A percentile compares a stretch with the other conserved stretches of the same genome.
Evolutionary conservation across 306 rosid genomes (phyloP).

Genomic region (Fragaria iinumae): DNA sequence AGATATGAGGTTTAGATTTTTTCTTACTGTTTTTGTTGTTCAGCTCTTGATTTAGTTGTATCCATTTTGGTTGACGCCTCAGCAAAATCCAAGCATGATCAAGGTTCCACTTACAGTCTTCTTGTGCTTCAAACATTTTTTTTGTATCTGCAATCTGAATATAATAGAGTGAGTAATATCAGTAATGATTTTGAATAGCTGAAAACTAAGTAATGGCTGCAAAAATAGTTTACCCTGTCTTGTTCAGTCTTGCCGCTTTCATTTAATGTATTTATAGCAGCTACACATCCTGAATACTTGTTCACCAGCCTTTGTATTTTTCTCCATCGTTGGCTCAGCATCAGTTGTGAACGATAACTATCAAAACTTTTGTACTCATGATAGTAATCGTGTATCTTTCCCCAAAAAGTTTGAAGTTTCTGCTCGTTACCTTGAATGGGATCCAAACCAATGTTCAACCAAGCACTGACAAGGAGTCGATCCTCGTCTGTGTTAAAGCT

Average conservation of each 20-base stretch:
- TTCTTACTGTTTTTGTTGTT: neutral
- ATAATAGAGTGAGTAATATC: too few relatives aligned
- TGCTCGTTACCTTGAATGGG: neutral
- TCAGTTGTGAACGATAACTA: neutral
- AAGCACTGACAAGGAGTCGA: neutral
- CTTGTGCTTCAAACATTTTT: too few relatives aligned
- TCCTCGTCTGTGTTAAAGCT: neutral
- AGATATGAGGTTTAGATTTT: too few relatives aligned
- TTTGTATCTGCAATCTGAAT: too few relatives aligned
- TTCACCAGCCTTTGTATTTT: neutral
- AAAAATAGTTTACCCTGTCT: neutral
- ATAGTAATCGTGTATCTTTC: neutral
- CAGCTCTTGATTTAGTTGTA: neutral
- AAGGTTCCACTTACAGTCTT: neutral
- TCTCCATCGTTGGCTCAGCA: neutral
- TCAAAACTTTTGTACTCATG: neutral
- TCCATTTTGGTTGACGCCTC: constrained; percentile 7
- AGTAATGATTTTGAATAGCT: too few relatives aligned
- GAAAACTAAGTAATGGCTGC: too few relatives aligned
- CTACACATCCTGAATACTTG: neutral
- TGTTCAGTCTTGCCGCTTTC: neutral
- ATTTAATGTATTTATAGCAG: neutral
- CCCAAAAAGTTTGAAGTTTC: neutral
- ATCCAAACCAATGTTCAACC: neutral
- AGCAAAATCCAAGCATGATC: neutral